phyloP scores from a whole-genome alignment of 2,329 filamentous ascomycete genomes.

The Exophiala aquamarina region DNA sequence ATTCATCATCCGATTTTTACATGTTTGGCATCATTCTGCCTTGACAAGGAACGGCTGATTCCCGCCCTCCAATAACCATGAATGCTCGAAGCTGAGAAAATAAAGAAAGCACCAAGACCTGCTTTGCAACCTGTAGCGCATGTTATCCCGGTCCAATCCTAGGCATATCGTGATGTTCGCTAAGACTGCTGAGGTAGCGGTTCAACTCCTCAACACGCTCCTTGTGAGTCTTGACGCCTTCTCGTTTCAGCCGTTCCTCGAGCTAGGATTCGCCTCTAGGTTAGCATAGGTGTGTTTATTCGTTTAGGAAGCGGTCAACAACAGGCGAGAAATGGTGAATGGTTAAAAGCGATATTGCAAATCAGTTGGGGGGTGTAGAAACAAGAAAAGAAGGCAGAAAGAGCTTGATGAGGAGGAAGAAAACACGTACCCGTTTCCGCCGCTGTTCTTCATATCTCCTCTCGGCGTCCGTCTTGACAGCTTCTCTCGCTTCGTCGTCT shows the following conservation, averaged over 20 bases:
- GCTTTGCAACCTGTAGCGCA: no score
- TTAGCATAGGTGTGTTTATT: no score
- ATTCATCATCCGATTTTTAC: no score
- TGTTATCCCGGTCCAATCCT: constrained; percentile 30
- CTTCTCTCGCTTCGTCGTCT: constrained; percentile 30
- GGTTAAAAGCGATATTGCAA: no score
- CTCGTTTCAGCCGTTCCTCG: constrained; percentile 75
- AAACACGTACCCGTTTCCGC: constrained; percentile 69
- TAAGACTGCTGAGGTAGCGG: constrained; percentile 84
- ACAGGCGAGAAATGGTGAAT: no score
- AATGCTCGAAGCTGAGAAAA: no score
- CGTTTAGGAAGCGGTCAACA: no score
- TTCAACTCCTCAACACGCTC: constrained; percentile 95
- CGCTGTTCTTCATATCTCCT: constrained; percentile 75
- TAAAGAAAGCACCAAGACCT: no score
- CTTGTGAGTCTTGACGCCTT: constrained; percentile 94
- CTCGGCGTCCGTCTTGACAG: constrained; percentile 80
- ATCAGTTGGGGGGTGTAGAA: no score
- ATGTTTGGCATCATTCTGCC: no score
- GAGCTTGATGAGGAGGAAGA: background rate
- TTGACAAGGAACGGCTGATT: no score
- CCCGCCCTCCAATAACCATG: no score
- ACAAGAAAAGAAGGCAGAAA: constrained; percentile 20
- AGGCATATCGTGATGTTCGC: constrained; percentile 95
- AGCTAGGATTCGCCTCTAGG: constrained; percentile 53